phyloP scores from a whole-genome alignment of 768 basidiomycete species.

The Lactifluus pinguis region DNA sequence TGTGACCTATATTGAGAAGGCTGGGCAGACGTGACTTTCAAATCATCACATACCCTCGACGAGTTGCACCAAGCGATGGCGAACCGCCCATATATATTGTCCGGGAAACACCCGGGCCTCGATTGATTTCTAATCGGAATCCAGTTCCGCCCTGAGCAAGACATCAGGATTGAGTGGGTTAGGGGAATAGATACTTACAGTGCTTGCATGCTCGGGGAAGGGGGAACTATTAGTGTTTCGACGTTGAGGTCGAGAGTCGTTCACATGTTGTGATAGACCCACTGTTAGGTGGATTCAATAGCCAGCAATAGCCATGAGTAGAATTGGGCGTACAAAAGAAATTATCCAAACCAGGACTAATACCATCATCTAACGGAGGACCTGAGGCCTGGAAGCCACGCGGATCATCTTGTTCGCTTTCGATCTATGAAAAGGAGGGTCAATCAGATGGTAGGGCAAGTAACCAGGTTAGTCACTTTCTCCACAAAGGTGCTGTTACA shows the following conservation, averaged over 20 bases:
- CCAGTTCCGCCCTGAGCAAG: slow-evolving; percentile 22
- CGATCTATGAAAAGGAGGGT: slow-evolving; percentile 41
- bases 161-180: slow-evolving; percentile 4
- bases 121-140: slow-evolving; percentile 31
- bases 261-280: slow-evolving; percentile 5
- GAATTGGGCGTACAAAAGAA: slow-evolving; percentile 36
- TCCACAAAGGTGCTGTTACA: slow-evolving; percentile 81
- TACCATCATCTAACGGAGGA: slow-evolving; percentile 23
- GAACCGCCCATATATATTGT: slow-evolving; percentile 33
- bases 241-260: not conserved
- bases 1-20: slow-evolving; percentile 27
- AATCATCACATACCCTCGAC: slow-evolving; percentile 14
- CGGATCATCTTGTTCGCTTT: slow-evolving; percentile 67
- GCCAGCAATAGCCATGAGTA: not conserved
- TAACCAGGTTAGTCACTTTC: slow-evolving; percentile 37
- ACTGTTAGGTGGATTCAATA: slow-evolving; percentile 5
- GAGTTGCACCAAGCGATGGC: slow-evolving; percentile 22
- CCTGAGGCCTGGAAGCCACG: slow-evolving; percentile 46
- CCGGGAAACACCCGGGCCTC: slow-evolving; percentile 25
- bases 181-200: slow-evolving; percentile 15
- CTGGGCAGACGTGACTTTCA: slow-evolving; percentile 21
- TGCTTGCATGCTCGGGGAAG: not conserved
- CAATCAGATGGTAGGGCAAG: not conserved
- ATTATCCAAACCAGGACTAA: slow-evolving; percentile 32
- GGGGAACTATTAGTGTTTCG: not conserved